Percentiles rank a stretch among this genome's conserved stretches.
Evolutionary conservation across 169 alveolate species (phyloP).

Genomic region (Eimeria zaria): DNA sequence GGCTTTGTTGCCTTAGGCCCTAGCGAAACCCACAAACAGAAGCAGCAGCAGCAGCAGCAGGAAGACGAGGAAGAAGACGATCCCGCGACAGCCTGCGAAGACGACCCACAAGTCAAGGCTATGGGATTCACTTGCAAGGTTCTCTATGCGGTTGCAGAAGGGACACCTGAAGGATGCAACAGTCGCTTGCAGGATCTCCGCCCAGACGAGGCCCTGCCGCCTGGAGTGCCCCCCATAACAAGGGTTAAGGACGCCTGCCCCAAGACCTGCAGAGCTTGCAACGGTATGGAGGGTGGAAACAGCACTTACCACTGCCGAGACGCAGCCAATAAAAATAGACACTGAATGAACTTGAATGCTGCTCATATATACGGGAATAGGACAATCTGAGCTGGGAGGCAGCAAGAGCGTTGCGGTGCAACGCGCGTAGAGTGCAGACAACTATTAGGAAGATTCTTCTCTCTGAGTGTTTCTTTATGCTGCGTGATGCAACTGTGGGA

Average conservation of each 20-base stretch:
- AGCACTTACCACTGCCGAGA: neutral
- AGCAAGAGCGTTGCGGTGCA: neutral
- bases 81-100: conserved; percentile 85
- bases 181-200: conserved; percentile 80
- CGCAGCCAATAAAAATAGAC: neutral
- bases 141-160: conserved; percentile 75
- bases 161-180: conserved; percentile 85
- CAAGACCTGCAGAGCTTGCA: conserved; percentile 86
- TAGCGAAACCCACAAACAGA: neutral
- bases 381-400: neutral
- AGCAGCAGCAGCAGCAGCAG: conserved; percentile 30
- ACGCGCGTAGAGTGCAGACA: neutral
- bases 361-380: neutral
- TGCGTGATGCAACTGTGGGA: neutral
- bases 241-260: conserved; percentile 88
- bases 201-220: conserved; percentile 84
- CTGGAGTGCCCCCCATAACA: conserved; percentile 84
- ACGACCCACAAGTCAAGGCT: conserved; percentile 86
- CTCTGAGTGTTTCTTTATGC: neutral
- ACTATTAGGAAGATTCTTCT: neutral
- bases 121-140: conserved; percentile 87
- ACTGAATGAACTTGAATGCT: neutral
- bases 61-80: conserved; percentile 24
- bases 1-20: neutral
- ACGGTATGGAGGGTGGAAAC: conserved; percentile 24